Base-by-base conservation (phyloP, 1,284 basidiomycete species). In the Lignosus rhinocerotis region DNA sequence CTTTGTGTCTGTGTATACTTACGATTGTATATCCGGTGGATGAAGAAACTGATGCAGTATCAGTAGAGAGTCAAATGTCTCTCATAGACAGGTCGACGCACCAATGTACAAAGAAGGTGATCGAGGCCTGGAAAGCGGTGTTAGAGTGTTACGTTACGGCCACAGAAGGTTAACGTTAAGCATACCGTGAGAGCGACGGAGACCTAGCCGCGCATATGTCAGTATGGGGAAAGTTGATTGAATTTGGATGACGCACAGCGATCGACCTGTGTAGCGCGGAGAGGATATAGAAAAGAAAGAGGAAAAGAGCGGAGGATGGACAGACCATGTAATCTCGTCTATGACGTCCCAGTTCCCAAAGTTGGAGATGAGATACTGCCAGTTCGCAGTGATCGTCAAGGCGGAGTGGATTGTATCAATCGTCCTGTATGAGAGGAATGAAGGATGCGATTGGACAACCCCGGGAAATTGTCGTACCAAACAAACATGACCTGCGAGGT, bases 211-310 rank as follows among this genome's bases (percentile, higher is more conserved):
- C 39, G n/a, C 36, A 7, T 62, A 52, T 63, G 63, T 63, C 31
- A 76, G 64, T 5, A 56, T 57, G 12, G 10, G 32, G 31, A 42
- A 11, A 6, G 16, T 31, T 12, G 31, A 19, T 21, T 16, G 34
- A 11, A 7, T 10, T 10, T 17, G 14, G 50, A 10, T 3, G 4
- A 62, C 61, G 34, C 31, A 64, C 63, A 31, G 60, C 63, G 33
- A 60, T 43, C 3, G 63, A 61, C 63, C 63, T 64, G 36, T 6
- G 25, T 6, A 14, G 21, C 6, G 25, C 14, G 9, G 12, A 3
- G 43, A 38, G 2, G 14, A 68, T 70, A 53, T 73, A 72, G 7
- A 63, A 38, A 6, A 70, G 7, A 53, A 74, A 73, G 30, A 76
- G 58, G 3, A 61, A 7, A 73, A 72, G 75, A 5, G 39, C 4